Base-by-base conservation (phyloP, 2,329 filamentous ascomycete species). In the Metarhizium robertsii region DNA sequence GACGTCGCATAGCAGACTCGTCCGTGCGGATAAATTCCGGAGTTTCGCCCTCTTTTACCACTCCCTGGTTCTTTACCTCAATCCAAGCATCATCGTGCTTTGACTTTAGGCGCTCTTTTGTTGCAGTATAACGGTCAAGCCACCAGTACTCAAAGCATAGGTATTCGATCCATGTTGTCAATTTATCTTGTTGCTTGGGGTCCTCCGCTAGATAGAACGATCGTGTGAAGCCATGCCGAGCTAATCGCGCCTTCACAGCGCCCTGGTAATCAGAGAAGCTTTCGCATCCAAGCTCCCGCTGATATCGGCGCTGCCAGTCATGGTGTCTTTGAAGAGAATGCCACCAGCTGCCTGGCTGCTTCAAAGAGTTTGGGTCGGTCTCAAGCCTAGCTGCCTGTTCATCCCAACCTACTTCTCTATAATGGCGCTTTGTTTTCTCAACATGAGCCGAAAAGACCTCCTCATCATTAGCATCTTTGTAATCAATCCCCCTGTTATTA, bases 91-190 rank as follows among this genome's bases (percentile, higher is more conserved):
- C 57, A 50, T 71, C 64, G 46, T 66, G 61, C 3, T 58, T 32
- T 52, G 42, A 56, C 61, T 65, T 58, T 7, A 58, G 57, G 7
- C 58, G 57, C 56, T 66, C 56, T 34, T 65, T 46, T 40, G 48
- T 30, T n/a, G 48, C 55, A 16, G 54, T 57, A 50, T 64, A 63
- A 45, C 50, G 48, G 47, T 62, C 60, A 20, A 61, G 53, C 58
- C 61, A 62, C 60, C 58, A 61, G 55, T 63, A 61, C 56, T 66
- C 59, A 53, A 60, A 72, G 48, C 55, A 58, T 25, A 72, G 65
- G 59, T 67, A 72, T 58, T 74, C 72, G 52, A 74, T 69, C 71
- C 71, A 74, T 10, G 67, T 72, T 45, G 69, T 66, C 36, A 72
- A 51, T 43, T 64, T 58, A 50, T 71, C 64, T 55, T 74, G 65